These are phyloP conservation scores for Cyathus olla DNA, from an alignment of 1,284 basidiomycete species.

Conservation along the genomic window DNA sequence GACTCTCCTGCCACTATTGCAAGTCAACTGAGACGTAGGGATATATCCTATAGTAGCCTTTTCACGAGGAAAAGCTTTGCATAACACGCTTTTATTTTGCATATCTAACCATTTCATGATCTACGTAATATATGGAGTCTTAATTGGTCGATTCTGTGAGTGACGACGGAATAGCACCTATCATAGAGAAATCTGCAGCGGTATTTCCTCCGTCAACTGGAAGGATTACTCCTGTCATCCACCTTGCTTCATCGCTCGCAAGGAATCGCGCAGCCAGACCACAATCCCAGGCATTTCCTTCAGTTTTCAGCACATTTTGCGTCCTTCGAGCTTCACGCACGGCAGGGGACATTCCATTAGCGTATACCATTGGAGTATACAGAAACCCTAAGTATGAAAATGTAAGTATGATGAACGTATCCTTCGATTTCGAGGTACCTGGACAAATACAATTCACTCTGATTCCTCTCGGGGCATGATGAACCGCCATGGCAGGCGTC, in stretches of 20 bases:
- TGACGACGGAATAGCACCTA: background rate
- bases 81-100: background rate
- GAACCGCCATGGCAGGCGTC: constrained; percentile 52
- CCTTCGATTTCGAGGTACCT: constrained; percentile 27
- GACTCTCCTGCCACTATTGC: constrained; percentile 37
- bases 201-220: constrained; percentile 53
- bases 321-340: constrained; percentile 43
- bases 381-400: constrained; percentile 7
- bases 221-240: constrained; percentile 51
- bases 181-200: constrained; percentile 26
- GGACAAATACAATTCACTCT: constrained; percentile 53
- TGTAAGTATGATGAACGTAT: background rate
- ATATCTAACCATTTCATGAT: background rate
- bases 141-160: background rate
- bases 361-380: constrained; percentile 51
- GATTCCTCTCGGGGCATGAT: constrained; percentile 48
- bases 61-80: background rate
- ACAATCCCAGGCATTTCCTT: constrained; percentile 53
- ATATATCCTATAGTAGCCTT: background rate
- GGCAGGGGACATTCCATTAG: constrained; percentile 41
- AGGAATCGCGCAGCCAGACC: constrained; percentile 49
- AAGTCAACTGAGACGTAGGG: constrained; percentile 36
- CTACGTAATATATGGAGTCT: background rate
- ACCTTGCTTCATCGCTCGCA: constrained; percentile 50
- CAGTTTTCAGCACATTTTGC: constrained; percentile 46